These are phyloP conservation scores for Yarrowia galli DNA, from an alignment of 1,139 yeast genomes.

Conservation along the genomic window DNA sequence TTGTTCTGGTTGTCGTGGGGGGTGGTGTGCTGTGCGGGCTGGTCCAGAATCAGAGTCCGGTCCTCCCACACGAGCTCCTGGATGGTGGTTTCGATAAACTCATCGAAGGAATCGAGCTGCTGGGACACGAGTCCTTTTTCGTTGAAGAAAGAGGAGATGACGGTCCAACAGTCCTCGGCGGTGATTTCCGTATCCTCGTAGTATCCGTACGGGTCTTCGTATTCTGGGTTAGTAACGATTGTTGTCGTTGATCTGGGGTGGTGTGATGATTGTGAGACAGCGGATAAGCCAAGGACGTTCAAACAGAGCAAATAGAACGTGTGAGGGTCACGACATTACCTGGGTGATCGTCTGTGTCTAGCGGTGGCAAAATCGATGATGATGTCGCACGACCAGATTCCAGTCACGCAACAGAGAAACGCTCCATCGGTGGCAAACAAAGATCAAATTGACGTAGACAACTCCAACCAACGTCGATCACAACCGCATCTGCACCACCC, in stretches of 20 bases:
- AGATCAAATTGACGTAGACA: not conserved
- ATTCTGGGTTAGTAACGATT: slow-evolving; percentile 22
- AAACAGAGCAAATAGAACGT: no score
- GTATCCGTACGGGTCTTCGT: slow-evolving; percentile 67
- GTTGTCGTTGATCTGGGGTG: no score
- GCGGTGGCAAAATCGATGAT: no score
- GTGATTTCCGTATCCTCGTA: slow-evolving; percentile 81
- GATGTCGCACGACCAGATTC: no score
- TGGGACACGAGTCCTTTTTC: slow-evolving; percentile 97
- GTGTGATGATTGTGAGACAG: no score
- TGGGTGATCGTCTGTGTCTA: no score
- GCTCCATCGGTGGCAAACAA: no score
- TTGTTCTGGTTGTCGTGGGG: slow-evolving; percentile 88
- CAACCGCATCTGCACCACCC: not conserved
- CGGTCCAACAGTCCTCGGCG: slow-evolving; percentile 99
- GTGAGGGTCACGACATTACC: no score
- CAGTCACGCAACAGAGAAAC: no score
- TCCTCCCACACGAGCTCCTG: slow-evolving; percentile 98
- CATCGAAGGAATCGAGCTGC: slow-evolving; percentile 97
- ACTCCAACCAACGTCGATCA: not conserved
- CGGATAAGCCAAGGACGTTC: no score
- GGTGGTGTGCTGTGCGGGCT: slow-evolving; percentile 96
- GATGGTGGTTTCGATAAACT: slow-evolving; percentile 93
- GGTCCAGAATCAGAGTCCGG: slow-evolving; percentile 90
- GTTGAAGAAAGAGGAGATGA: slow-evolving; percentile 92